These are phyloP conservation scores for Allium cepa DNA, from an alignment of 106 monocot genomes.

Conservation along the genomic window DNA sequence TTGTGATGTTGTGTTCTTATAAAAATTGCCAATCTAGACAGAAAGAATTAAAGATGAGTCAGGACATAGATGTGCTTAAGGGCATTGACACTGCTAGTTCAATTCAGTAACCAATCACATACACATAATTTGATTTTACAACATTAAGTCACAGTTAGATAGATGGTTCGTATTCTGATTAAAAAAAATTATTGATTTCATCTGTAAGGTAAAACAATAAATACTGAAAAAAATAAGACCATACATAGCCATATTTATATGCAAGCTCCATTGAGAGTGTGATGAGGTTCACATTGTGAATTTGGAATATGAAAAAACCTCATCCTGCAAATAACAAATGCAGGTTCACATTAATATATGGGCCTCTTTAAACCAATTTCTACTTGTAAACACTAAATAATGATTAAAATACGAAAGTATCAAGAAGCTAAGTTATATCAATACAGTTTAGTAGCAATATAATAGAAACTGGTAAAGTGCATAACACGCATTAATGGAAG, in stretches of 20 bases:
- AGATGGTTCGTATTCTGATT: no score
- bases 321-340: constrained; percentile 15
- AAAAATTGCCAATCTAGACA: no score
- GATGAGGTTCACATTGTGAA: constrained; percentile 8
- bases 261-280: constrained; percentile 9
- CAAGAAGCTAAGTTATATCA: neutral
- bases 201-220: neutral
- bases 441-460: neutral
- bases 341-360: constrained; percentile 9
- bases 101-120: no score
- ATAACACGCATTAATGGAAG: neutral
- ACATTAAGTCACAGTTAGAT: no score
- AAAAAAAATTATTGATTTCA: no score
- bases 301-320: constrained; percentile 11
- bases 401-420: neutral
- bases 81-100: no score
- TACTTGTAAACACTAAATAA: neutral
- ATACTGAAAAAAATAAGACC: constrained; percentile 5
- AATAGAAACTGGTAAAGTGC: neutral
- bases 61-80: no score
- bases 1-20: no score
- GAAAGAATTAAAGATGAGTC: no score
- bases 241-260: constrained; percentile 5
- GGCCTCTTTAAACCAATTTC: neutral
- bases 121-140: no score